Evolutionary conservation across 2,329 filamentous ascomycete species (phyloP), one percentile per base, ranked within the genome.

Genomic region (Metarhizium robertsii): DNA sequence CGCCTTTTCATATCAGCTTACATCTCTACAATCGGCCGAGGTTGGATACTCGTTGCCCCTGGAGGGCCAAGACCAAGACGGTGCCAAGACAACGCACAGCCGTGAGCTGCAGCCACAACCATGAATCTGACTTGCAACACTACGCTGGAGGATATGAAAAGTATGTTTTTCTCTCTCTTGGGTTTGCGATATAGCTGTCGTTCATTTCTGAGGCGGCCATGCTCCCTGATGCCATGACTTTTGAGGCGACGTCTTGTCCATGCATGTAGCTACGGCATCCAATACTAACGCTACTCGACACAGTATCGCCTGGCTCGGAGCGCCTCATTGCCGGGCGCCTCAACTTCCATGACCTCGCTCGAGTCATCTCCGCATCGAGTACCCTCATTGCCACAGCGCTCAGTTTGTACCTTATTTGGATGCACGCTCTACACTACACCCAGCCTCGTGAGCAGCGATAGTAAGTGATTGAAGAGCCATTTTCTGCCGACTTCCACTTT

Each of bases 371-470:
- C 30, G 78, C 73, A 47, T 72, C 67, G 49, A 75, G 72, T 52
- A 74, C 79, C 4, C 64, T 79, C 56, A 66, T 84, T 36, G 74
- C 81, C 43, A 74, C 77, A n/a, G 53, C 75, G 48, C 66, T 79
- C 45, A 83, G 80, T 55, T 67, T 83, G 51, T 82, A 76, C 61
- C 72, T 84, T 42, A 78, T 84, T 58, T 79, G 71, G 67, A 77
- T 78, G 72, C 82, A 85, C 71, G 80, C 81, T 34, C 61, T 74
- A 18, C 76, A 84, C 68, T 85, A 85, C 64, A 84, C 81, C 30
- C 80, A 81, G 55, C 81, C 81, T 6, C 68, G 72, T 55, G 80
- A 84, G 67, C 81, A 85, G 64, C 77, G 75, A 67, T 80, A 84
- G 76, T 79, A 67, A 58, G 75, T 18, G 29, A 13, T n/a, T 50